A percentile compares a stretch with the other conserved stretches of the same genome.
Conservation (phyloP, 179 eudicot genomes). For the Nepenthes alata region DNA sequence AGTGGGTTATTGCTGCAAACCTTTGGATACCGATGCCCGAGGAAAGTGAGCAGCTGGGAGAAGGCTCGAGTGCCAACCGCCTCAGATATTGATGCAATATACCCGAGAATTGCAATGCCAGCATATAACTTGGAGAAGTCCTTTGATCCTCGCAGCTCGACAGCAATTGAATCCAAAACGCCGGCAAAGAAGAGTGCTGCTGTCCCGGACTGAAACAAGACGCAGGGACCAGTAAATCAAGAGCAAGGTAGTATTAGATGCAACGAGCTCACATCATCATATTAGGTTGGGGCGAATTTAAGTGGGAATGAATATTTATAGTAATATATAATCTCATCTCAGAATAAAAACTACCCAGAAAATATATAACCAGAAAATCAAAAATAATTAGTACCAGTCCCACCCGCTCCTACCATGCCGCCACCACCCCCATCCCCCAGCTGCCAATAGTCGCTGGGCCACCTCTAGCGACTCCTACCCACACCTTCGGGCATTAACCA, state of each 20-base stretch:
- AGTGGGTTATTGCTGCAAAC: constrained; percentile 20
- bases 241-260: constrained; percentile 1
- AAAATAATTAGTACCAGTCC: too few relatives aligned
- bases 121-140: constrained; percentile 85
- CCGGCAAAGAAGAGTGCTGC: constrained; percentile 52
- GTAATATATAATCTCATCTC: too few relatives aligned
- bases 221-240: constrained; percentile 7
- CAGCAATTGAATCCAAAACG: constrained; percentile 51
- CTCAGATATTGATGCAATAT: constrained; percentile 63
- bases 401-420: too few relatives aligned
- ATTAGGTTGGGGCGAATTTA: too few relatives aligned
- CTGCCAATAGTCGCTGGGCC: too few relatives aligned
- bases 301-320: too few relatives aligned
- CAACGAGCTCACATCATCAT: too few relatives aligned
- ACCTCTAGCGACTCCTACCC: too few relatives aligned
- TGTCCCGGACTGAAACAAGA: constrained; percentile 50
- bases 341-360: too few relatives aligned
- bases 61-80: constrained; percentile 57
- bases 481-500: too few relatives aligned
- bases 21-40: constrained; percentile 92
- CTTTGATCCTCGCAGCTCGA: constrained; percentile 71
- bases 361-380: too few relatives aligned
- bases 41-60: constrained; percentile 62
- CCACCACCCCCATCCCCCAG: too few relatives aligned
- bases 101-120: constrained; percentile 85